Evolutionary conservation across 208 protist species (phyloP), one percentile per base, ranked within the genome.

Genomic region (Acanthamoeba lenticulata): DNA sequence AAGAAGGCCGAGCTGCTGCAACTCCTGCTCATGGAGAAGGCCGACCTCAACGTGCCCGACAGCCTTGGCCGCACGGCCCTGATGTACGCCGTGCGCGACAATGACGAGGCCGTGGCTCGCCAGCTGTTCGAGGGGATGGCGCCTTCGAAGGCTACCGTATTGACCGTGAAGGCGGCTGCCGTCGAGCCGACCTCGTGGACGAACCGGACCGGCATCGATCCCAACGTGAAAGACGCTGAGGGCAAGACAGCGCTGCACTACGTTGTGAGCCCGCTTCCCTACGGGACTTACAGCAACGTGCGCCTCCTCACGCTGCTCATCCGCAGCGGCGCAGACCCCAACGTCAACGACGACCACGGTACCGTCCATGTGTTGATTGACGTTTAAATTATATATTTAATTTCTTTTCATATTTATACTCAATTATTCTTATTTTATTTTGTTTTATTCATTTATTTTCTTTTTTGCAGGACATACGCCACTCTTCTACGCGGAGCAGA

Each of bases 201-300:
- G 38, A 55, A 55, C 44, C 7, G 27, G 29, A 55, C 38, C 74
- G 44, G 38, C 11, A 44, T 85, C 74, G n/a, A 85, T 27, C 74
- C 32, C 17, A 94, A 86, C 24, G 32, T 57, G 15, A 34, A 85
- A 38, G 95, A 96, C 29, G 15, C 27, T 0, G 57, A 95, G 38
- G 89, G 79, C 36, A 96, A 96, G 69, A 90, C 72, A 15, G 93
- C 92, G 2, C 57, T 96, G 36, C 95, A 96, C 5, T 83, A 92
- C 34, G 36, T 94, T 5, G 93, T 96, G 11, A 95, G 79, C 34
- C 91, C 95, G 62, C 90, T 79, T 0, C 38, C 36, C 15, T 95
- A 81, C 44, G 95, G 95, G n/a, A 94, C 93, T 0, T 96, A 94
- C 55, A 93, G 95, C 44, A 96, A 96, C 62, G 65, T 92, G 29